Evolutionary conservation across 768 basidiomycete genomes (phyloP).

Genomic region (Inosperma sp.): DNA sequence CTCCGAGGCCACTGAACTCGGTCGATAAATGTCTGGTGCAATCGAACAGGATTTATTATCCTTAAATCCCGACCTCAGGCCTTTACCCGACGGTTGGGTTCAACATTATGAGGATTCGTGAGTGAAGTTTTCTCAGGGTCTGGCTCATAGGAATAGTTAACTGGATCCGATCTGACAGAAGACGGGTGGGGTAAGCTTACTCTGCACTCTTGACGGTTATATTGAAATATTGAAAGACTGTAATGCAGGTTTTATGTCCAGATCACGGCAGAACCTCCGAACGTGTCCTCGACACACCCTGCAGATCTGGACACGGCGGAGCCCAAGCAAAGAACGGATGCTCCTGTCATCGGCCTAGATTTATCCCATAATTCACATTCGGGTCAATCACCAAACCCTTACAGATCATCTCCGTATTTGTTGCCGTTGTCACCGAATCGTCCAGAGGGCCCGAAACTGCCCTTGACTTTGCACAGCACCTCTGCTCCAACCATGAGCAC

Average conservation of each 20-base stretch:
- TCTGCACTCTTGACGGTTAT: too few relatives aligned
- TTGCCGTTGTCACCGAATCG: not conserved
- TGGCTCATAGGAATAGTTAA: not conserved
- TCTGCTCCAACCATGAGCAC: constrained; percentile 25
- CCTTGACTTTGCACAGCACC: constrained; percentile 43
- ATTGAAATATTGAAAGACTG: not conserved
- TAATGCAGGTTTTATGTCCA: constrained; percentile 33
- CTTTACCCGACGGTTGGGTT: constrained; percentile 32
- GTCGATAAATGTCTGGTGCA: too few relatives aligned
- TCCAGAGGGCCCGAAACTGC: constrained; percentile 25
- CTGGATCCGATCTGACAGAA: constrained; percentile 15
- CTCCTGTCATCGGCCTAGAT: not conserved
- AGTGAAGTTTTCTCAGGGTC: constrained; percentile 10
- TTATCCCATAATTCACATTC: constrained; percentile 2
- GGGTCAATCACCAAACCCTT: not conserved
- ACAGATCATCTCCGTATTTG: too few relatives aligned
- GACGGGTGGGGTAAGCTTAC: constrained; percentile 20
- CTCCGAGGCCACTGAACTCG: too few relatives aligned
- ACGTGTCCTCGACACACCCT: constrained; percentile 35
- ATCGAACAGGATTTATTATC: too few relatives aligned
- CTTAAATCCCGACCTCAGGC: constrained; percentile 21
- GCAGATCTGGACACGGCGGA: constrained; percentile 15
- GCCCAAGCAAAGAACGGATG: not conserved
- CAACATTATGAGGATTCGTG: constrained; percentile 33
- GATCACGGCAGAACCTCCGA: constrained; percentile 27